Conservation (phyloP, 2,329 filamentous ascomycete genomes). For the Xylariaceae sp. region DNA sequence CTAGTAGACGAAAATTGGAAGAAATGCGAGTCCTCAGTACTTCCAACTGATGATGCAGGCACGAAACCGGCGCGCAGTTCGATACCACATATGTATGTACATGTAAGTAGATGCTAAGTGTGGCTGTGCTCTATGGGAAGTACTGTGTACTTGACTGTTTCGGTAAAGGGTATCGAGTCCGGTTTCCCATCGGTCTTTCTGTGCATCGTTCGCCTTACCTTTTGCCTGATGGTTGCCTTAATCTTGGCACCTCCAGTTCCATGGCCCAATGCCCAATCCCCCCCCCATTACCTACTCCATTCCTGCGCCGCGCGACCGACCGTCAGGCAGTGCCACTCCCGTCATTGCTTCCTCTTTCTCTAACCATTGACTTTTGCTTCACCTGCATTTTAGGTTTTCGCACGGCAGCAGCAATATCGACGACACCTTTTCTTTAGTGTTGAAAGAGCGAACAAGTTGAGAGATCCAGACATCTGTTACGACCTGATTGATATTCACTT, state of each 20-base stretch:
- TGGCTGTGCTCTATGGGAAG: constrained; percentile 9
- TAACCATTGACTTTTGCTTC: constrained; percentile 1
- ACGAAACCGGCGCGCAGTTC: too few relatives aligned
- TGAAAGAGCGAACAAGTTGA: background rate
- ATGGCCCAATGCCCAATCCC: background rate
- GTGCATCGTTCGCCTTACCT: constrained; percentile 26
- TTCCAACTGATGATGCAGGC: too few relatives aligned
- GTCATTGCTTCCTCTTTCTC: background rate
- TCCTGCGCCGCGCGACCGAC: background rate
- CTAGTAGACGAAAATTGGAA: background rate
- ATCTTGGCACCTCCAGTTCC: constrained; percentile 25
- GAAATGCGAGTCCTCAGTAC: too few relatives aligned
- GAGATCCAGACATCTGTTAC: background rate
- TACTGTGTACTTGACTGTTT: constrained; percentile 8
- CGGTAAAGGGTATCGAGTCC: constrained; percentile 1
- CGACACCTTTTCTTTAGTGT: background rate
- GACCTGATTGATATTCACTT: constrained; percentile 11
- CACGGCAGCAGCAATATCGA: constrained; percentile 2
- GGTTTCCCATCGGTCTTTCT: background rate
- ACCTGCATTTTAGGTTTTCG: background rate
- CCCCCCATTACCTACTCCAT: background rate
- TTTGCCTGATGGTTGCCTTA: constrained; percentile 34
- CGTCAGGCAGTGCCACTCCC: constrained; percentile 9
- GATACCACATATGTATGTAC: background rate
- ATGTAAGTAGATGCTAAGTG: background rate